Conservation (phyloP, 2,329 filamentous ascomycete genomes). For the Trichoderma aggressivum region DNA sequence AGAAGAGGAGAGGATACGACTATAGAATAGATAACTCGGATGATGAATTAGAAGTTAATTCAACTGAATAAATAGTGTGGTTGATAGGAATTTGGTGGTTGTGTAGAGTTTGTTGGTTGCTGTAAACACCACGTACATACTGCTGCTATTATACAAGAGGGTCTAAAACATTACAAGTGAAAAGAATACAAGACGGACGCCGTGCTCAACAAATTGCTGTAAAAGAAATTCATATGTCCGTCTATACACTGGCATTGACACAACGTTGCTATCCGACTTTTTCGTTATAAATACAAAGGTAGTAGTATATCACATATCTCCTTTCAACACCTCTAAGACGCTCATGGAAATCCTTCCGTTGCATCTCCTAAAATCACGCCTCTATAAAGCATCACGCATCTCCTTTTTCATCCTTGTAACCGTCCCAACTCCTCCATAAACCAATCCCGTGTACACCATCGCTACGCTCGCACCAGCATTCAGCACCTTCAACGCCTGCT, state of each 20-base stretch:
- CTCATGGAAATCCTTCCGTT: neutral
- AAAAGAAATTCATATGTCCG: neutral
- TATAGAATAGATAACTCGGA: accelerated
- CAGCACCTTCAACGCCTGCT: conserved; percentile 76
- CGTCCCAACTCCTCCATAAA: conserved; percentile 63
- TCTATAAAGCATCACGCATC: conserved; percentile 47
- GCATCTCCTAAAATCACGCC: neutral
- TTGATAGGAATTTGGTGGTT: too few species aligned
- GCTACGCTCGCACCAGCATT: conserved; percentile 87
- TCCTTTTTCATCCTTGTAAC: conserved; percentile 63
- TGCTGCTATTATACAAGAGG: too few species aligned
- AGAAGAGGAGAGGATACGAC: neutral
- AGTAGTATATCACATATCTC: neutral
- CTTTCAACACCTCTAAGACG: neutral
- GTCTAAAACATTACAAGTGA: neutral
- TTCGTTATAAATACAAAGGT: conserved; percentile 10
- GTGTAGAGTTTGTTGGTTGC: too few species aligned
- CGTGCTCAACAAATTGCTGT: neutral
- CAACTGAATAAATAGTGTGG: neutral
- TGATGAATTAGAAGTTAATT: neutral
- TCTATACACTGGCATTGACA: neutral
- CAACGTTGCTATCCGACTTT: conserved; percentile 3
- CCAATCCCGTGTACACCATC: conserved; percentile 80
- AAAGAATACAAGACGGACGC: neutral
- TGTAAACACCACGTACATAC: too few species aligned